Percentiles rank a stretch among this genome's conserved stretches.
phyloP scores from a whole-genome alignment of 225 moss, liverwort and hornwort genomes.

The Rhytidiadelphus loreus region DNA sequence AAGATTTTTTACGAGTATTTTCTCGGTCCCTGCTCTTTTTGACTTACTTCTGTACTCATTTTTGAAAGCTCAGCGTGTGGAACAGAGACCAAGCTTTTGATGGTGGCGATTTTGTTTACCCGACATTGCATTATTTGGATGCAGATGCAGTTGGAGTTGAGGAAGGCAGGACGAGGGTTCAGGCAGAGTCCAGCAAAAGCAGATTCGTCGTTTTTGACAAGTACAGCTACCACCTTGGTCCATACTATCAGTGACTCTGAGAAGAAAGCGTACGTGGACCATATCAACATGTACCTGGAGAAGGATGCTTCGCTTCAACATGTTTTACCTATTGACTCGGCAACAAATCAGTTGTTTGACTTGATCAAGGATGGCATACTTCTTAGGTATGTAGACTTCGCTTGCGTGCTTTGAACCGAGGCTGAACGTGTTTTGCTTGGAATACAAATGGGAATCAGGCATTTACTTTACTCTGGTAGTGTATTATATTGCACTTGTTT shows the following conservation, averaged over 20 bases:
- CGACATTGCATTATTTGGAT: background rate
- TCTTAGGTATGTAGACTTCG: slow-evolving; percentile 40
- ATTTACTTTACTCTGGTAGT: background rate
- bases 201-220: slow-evolving; percentile 78
- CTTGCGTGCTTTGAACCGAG: background rate
- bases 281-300: slow-evolving; percentile 84
- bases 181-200: slow-evolving; percentile 62
- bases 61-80: background rate
- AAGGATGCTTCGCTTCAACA: slow-evolving; percentile 54
- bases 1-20: slow-evolving; percentile 75
- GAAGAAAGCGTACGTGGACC: slow-evolving; percentile 96
- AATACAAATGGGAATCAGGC: background rate
- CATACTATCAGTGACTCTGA: slow-evolving; percentile 96
- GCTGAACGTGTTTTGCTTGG: background rate
- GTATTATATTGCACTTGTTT: background rate
- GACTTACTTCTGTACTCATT: background rate
- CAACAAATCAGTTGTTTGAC: slow-evolving; percentile 72
- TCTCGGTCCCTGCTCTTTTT: background rate
- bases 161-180: slow-evolving; percentile 72
- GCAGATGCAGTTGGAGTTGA: slow-evolving; percentile 85
- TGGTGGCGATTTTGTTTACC: background rate
- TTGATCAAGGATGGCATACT: slow-evolving; percentile 89
- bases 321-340: slow-evolving; percentile 69
- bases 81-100: background rate
- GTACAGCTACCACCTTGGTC: slow-evolving; percentile 66